These are phyloP conservation scores for Microdochium trichocladiopsis DNA, from an alignment of 2,329 filamentous ascomycete genomes.

Conservation along the genomic window DNA sequence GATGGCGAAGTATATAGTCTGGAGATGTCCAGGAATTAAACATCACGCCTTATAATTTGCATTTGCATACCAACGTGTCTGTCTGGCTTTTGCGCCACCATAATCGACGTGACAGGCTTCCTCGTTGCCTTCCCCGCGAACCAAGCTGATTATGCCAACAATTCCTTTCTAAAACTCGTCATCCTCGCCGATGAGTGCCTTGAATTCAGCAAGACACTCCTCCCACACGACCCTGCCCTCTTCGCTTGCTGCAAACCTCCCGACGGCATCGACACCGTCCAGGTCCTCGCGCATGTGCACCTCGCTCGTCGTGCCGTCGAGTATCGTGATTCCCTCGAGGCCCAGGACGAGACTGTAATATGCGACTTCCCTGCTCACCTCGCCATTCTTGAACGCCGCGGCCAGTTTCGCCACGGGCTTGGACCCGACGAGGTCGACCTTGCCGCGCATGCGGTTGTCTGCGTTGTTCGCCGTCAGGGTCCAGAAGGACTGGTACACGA, in stretches of 20 bases:
- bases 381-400: slow-evolving; percentile 14
- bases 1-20: too few relatives aligned
- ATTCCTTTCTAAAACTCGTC: neutral
- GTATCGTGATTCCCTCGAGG: slow-evolving; percentile 30
- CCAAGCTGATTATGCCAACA: too few relatives aligned
- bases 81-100: too few relatives aligned
- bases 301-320: slow-evolving; percentile 38
- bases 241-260: slow-evolving; percentile 14
- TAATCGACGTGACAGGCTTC: too few relatives aligned
- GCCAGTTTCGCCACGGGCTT: slow-evolving; percentile 45
- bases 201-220: slow-evolving; percentile 39
- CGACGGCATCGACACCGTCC: slow-evolving; percentile 31
- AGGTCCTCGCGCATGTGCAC: slow-evolving; percentile 43
- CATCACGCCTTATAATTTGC: too few relatives aligned
- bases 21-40: too few relatives aligned
- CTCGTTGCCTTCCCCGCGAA: too few relatives aligned
- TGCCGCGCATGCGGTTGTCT: neutral
- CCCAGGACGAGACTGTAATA: slow-evolving; percentile 42
- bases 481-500: slow-evolving; percentile 49
- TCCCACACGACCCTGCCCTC: slow-evolving; percentile 43
- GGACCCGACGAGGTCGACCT: neutral
- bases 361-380: slow-evolving; percentile 29
- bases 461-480: slow-evolving; percentile 38
- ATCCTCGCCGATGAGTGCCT: slow-evolving; percentile 10
- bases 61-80: too few relatives aligned